Base-by-base conservation (phyloP, 495 filamentous ascomycete species). In the Hamigera avellanea region DNA sequence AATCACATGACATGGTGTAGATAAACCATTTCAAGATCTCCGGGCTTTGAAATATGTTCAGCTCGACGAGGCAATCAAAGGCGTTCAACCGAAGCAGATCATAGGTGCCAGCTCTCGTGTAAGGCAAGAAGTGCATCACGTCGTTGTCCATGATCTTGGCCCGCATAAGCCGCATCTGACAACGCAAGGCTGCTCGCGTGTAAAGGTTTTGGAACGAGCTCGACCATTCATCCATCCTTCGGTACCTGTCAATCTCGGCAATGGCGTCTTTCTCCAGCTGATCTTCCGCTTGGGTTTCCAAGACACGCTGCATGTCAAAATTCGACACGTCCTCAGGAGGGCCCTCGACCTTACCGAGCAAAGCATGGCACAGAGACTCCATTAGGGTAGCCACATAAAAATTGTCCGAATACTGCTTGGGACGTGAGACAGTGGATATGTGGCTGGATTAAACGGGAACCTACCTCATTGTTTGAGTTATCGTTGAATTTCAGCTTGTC, bases 181-280 rank as follows among this genome's bases (percentile, higher is more conserved):
- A 86, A n/a, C 81, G 70, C 14, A 96, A 59, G 2, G 86, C 86
- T 5, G 88, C 81, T 25, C 72, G 70, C 1, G 93, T 86, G 54
- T 86, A 86, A 37, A 93, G 69, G 44, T 96, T 99, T 37, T 95
- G 86, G 56, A 81, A 93, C 0, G 87, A 93, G 23, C 79, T 74
- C 0, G 81, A 82, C 79, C 86, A 96, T 58, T 95, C 86, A 48
- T 99, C 91, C 70, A 93, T 86, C 30, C 89, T 76, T 32, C 86
- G 74, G 49, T 89, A 84, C 34, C 93, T 74, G 39, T 95, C 84
- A 31, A 99, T 84, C 52, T 94, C 86, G 26, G 81, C 78, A 12
- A 94, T 55, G 2, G 81, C 81, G 30, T 75, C 70, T 28, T 73
- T 72, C 39, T 82, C 73, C 27, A 91, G 79, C 19, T 67, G 54